These are phyloP conservation scores for Pichia rugopelliculosa DNA, from an alignment of 805 yeast genomes.

Conservation along the genomic window DNA sequence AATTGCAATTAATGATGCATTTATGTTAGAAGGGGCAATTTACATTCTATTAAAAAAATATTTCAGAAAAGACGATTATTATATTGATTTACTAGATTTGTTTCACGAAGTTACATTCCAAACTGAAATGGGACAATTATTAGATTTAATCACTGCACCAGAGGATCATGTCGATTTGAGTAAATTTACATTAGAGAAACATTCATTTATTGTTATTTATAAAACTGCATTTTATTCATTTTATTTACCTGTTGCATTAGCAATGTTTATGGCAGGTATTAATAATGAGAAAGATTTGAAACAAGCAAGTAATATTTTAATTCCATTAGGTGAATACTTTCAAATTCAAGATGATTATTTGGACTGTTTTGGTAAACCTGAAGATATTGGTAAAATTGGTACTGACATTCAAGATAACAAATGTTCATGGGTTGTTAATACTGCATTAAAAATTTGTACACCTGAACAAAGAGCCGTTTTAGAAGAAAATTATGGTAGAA, in stretches of 20 bases:
- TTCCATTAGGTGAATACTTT: slow-evolving; percentile 96
- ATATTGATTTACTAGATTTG: slow-evolving; percentile 83
- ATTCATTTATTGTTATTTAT: slow-evolving; percentile 90
- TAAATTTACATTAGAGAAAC: slow-evolving; percentile 82
- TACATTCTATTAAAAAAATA: slow-evolving; percentile 83
- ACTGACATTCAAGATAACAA: slow-evolving; percentile 98
- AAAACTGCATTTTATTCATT: slow-evolving; percentile 97
- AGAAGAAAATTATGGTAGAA: slow-evolving; percentile 87
- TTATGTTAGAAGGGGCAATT: slow-evolving; percentile 93
- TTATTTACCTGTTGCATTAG: slow-evolving; percentile 94
- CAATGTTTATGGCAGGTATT: slow-evolving; percentile 88
- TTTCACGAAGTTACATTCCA: slow-evolving; percentile 97
- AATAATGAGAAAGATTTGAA: slow-evolving; percentile 63
- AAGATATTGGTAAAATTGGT: slow-evolving; percentile 96
- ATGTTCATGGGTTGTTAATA: slow-evolving; percentile 96
- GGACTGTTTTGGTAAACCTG: slow-evolving; percentile 96
- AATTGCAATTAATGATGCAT: slow-evolving; percentile 95
- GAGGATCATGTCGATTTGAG: slow-evolving; percentile 86
- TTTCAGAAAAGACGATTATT: slow-evolving; percentile 74
- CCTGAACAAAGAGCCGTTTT: slow-evolving; percentile 76
- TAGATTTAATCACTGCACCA: slow-evolving; percentile 95
- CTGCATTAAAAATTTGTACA: slow-evolving; percentile 71
- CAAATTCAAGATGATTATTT: slow-evolving; percentile 97
- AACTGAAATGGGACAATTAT: slow-evolving; percentile 93
- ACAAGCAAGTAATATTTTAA: slow-evolving; percentile 80